phyloP scores from a whole-genome alignment of 352 stramenopile genomes.

The Phytophthora tubulina region DNA sequence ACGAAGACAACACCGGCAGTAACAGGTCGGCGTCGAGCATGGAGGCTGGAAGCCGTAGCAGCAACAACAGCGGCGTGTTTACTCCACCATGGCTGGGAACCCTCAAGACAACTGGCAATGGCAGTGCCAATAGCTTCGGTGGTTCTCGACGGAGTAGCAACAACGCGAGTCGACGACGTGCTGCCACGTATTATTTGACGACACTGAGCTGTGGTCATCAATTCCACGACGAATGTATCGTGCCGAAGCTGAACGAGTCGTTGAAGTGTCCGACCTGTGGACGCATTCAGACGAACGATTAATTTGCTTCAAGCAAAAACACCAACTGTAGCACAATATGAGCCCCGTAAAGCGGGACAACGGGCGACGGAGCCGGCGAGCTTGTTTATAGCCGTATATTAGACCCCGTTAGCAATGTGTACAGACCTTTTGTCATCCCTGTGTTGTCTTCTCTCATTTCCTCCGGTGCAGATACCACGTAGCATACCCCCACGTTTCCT shows the following conservation, averaged over 20 bases:
- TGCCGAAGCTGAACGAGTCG: constrained; percentile 78
- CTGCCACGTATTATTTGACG: constrained; percentile 69
- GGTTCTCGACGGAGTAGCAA: constrained; percentile 18
- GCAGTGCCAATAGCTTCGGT: constrained; percentile 27
- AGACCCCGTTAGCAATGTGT: constrained; percentile 37
- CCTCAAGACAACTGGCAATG: constrained; percentile 21
- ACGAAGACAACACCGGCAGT: constrained; percentile 33
- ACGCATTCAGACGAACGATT: constrained; percentile 40
- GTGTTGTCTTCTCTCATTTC: constrained; percentile 36
- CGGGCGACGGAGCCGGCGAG: constrained; percentile 11
- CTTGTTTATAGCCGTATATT: constrained; percentile 47
- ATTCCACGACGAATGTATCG: constrained; percentile 89
- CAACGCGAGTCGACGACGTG: constrained; percentile 36
- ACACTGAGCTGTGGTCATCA: constrained; percentile 79
- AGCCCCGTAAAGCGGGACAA: constrained; percentile 33
- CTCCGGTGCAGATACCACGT: constrained; percentile 69
- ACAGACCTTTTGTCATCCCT: constrained; percentile 18
- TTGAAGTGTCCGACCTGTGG: constrained; percentile 75
- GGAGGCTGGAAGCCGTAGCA: neutral
- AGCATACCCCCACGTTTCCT: constrained; percentile 67
- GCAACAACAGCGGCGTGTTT: constrained; percentile 24
- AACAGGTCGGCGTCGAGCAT: constrained; percentile 15
- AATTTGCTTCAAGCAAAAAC: constrained; percentile 16
- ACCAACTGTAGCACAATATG: constrained; percentile 29
- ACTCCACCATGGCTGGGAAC: constrained; percentile 31